These are phyloP conservation scores for Lactarius tabidus DNA, from an alignment of 768 basidiomycete genomes.

Conservation along the genomic window DNA sequence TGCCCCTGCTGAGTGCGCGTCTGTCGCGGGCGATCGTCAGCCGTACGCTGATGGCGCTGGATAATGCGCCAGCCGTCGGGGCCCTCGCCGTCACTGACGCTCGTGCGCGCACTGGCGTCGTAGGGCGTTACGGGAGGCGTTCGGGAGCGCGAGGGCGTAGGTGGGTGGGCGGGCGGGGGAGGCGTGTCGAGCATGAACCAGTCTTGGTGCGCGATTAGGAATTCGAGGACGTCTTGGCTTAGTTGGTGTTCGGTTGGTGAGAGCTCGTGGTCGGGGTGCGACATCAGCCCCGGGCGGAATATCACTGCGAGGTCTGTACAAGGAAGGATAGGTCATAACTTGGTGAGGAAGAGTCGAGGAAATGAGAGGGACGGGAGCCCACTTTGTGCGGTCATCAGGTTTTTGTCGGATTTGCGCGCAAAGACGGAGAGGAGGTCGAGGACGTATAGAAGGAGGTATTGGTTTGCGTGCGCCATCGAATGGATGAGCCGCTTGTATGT, in stretches of 20 bases:
- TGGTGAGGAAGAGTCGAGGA: not conserved
- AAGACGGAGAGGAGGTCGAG: slow-evolving; percentile 95
- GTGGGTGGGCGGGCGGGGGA: slow-evolving; percentile 48
- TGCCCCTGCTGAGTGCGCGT: too few relatives aligned
- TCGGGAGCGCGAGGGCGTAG: slow-evolving; percentile 16
- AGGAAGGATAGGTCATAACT: not conserved
- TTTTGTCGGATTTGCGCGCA: slow-evolving; percentile 84
- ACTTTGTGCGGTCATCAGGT: slow-evolving; percentile 96
- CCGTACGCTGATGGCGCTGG: slow-evolving; percentile 19
- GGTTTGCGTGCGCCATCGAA: slow-evolving; percentile 81
- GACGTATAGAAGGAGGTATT: slow-evolving; percentile 95
- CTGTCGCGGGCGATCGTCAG: slow-evolving; percentile 10
- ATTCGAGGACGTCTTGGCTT: slow-evolving; percentile 89
- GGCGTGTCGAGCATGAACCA: slow-evolving; percentile 90
- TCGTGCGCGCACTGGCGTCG: slow-evolving; percentile 27
- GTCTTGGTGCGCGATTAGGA: slow-evolving; percentile 94
- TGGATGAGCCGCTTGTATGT: slow-evolving; percentile 84
- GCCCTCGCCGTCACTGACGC: slow-evolving; percentile 38
- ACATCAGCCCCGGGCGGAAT: slow-evolving; percentile 92
- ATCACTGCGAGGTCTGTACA: slow-evolving; percentile 94
- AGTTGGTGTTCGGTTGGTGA: slow-evolving; percentile 80
- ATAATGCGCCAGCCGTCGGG: slow-evolving; percentile 32
- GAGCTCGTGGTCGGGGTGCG: slow-evolving; percentile 84
- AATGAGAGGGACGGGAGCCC: slow-evolving; percentile 32
- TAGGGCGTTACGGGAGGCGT: slow-evolving; percentile 19